Evolutionary conservation across 441 rosid species (phyloP).

Genomic region (Kokia cookei): DNA sequence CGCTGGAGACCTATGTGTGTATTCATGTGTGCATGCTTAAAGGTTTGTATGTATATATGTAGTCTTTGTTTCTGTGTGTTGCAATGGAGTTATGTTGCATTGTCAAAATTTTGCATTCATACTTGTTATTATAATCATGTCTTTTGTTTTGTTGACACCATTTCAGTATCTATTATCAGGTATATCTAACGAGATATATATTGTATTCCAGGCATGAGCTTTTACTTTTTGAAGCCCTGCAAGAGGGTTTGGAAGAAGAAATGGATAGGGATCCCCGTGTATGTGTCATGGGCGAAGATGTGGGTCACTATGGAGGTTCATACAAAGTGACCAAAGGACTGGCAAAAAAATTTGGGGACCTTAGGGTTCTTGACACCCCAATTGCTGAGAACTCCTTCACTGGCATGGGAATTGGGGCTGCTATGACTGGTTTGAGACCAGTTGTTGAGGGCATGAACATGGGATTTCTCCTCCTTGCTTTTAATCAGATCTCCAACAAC

Average conservation of each 20-base stretch:
- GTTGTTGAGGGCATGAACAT: slow-evolving; percentile 96
- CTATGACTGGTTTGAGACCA: slow-evolving; percentile 94
- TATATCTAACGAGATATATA: background rate
- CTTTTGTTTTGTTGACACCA: background rate
- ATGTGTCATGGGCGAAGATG: slow-evolving; percentile 98
- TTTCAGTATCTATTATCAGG: background rate
- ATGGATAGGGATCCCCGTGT: slow-evolving; percentile 90
- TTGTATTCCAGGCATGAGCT: slow-evolving; percentile 63
- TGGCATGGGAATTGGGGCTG: slow-evolving; percentile 98
- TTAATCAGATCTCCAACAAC: slow-evolving; percentile 98
- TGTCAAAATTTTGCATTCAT: background rate
- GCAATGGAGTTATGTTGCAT: background rate
- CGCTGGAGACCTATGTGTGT: background rate
- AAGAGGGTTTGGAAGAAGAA: slow-evolving; percentile 97
- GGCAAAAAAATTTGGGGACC: slow-evolving; percentile 82
- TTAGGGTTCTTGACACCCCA: slow-evolving; percentile 97
- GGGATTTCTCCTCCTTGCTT: slow-evolving; percentile 98
- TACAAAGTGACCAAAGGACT: slow-evolving; percentile 87
- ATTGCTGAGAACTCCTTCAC: slow-evolving; percentile 98
- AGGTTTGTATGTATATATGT: background rate
- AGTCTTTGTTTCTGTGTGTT: background rate
- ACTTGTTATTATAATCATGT: background rate
- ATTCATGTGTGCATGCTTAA: background rate
- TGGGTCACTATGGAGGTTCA: slow-evolving; percentile 98
- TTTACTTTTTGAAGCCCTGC: slow-evolving; percentile 84